Conservation (phyloP, 2,329 filamentous ascomycete species). For the Aureobasidium musti region DNA sequence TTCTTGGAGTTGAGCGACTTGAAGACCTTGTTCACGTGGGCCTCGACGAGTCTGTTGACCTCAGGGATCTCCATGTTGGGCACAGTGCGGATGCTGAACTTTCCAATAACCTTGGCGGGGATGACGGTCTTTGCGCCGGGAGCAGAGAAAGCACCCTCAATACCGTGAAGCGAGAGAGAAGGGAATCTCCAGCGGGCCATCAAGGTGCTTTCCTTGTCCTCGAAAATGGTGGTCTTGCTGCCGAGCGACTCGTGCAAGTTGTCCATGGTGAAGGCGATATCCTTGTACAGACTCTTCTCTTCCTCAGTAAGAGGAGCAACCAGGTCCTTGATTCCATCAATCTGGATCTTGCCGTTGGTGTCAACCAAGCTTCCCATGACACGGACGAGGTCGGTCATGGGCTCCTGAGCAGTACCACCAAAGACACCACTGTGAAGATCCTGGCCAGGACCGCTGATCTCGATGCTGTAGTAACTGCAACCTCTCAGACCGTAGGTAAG, state of each 20-base stretch:
- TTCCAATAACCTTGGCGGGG: constrained; percentile 94
- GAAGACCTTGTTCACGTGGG: constrained; percentile 81
- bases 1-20: constrained; percentile 91
- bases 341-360: constrained; percentile 85
- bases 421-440: constrained; percentile 98
- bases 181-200: constrained; percentile 97
- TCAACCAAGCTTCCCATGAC: constrained; percentile 84
- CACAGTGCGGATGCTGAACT: constrained; percentile 97
- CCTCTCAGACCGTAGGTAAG: constrained; percentile 95
- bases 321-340: constrained; percentile 91
- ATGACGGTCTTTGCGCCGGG: constrained; percentile 98
- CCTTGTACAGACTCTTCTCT: constrained; percentile 82
- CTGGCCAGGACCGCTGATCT: constrained; percentile 85
- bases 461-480: constrained; percentile 95
- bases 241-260: constrained; percentile 91
- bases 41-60: constrained; percentile 82
- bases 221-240: constrained; percentile 80
- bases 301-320: constrained; percentile 85
- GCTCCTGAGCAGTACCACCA: constrained; percentile 93
- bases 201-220: constrained; percentile 86
- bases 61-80: constrained; percentile 94
- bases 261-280: constrained; percentile 94
- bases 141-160: constrained; percentile 92
- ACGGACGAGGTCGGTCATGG: constrained; percentile 92
- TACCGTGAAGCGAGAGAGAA: constrained; percentile 87